A percentile compares a stretch with the other conserved stretches of the same genome.
phyloP scores from a whole-genome alignment of 257 asterid genomes.

The Nicotiana obtusifolia region DNA sequence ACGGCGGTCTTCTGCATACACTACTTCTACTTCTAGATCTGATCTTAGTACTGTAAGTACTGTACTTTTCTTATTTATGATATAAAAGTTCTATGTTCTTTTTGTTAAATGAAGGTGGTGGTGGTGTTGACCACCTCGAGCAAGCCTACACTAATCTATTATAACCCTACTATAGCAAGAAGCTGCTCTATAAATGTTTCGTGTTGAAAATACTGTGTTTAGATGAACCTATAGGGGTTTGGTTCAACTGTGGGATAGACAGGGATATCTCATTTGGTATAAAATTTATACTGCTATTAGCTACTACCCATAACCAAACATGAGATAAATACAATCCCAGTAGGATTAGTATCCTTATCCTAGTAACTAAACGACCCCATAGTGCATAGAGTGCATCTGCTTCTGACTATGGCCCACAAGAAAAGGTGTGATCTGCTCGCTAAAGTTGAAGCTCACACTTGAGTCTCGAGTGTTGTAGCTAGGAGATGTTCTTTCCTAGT shows the following conservation, averaged over 20 bases:
- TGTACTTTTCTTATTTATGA: conserved; percentile 1
- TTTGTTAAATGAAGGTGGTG: not conserved
- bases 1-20: conserved; percentile 37
- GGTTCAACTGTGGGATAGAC: too few species aligned
- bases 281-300: too few species aligned
- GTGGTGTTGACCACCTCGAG: not conserved
- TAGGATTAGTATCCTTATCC: too few species aligned
- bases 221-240: too few species aligned
- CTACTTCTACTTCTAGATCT: conserved; percentile 51
- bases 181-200: too few species aligned
- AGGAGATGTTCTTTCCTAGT: not conserved
- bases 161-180: not conserved
- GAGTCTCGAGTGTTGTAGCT: not conserved
- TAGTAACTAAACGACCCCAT: too few species aligned
- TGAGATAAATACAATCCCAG: too few species aligned
- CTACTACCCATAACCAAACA: too few species aligned
- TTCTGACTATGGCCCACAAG: not conserved
- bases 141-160: not conserved
- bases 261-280: too few species aligned
- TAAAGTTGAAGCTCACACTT: not conserved
- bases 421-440: not conserved
- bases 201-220: too few species aligned
- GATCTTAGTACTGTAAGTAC: conserved; percentile 63
- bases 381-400: not conserved
- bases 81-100: not conserved